phyloP scores from a whole-genome alignment of 2,329 filamentous ascomycete genomes.

The Claviceps capensis region DNA sequence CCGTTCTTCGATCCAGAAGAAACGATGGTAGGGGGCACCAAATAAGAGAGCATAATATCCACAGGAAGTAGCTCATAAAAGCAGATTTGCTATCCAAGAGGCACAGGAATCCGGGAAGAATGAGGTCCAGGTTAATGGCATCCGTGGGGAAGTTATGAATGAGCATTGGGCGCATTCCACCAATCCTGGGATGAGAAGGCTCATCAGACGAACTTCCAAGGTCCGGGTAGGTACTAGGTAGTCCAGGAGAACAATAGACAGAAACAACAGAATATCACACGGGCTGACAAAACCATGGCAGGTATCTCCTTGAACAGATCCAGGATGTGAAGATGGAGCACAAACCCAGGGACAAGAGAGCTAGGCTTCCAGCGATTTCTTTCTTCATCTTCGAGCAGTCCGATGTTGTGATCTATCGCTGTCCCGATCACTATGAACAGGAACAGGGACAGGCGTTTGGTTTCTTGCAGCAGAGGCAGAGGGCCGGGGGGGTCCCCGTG shows the following conservation, averaged over 20 bases:
- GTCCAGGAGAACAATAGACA: slow-evolving; percentile 13
- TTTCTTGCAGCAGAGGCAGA: slow-evolving; percentile 24
- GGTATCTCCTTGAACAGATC: not conserved
- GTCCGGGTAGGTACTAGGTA: slow-evolving; percentile 11
- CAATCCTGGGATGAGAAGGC: slow-evolving; percentile 12
- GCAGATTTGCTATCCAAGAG: slow-evolving; percentile 17
- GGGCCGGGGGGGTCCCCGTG: slow-evolving; percentile 23
- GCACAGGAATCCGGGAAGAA: slow-evolving; percentile 12
- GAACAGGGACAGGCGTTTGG: slow-evolving; percentile 17
- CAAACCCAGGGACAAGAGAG: slow-evolving; percentile 4
- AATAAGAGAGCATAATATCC: slow-evolving; percentile 17
- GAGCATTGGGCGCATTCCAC: slow-evolving; percentile 10
- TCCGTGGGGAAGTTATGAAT: slow-evolving; percentile 11
- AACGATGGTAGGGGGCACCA: slow-evolving; percentile 9
- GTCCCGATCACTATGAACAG: slow-evolving; percentile 26
- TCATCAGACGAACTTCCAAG: slow-evolving; percentile 12
- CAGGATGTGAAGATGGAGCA: not conserved
- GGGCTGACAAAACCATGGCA: not conserved
- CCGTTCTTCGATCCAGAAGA: slow-evolving; percentile 7
- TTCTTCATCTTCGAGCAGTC: slow-evolving; percentile 21
- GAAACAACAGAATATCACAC: slow-evolving; percentile 16
- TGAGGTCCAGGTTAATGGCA: slow-evolving; percentile 9
- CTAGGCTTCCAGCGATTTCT: not conserved
- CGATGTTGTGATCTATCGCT: slow-evolving; percentile 28
- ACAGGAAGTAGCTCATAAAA: slow-evolving; percentile 10